Evolutionary conservation across 805 yeast species (phyloP).

Genomic region (Suhomyces tanzawaensis): DNA sequence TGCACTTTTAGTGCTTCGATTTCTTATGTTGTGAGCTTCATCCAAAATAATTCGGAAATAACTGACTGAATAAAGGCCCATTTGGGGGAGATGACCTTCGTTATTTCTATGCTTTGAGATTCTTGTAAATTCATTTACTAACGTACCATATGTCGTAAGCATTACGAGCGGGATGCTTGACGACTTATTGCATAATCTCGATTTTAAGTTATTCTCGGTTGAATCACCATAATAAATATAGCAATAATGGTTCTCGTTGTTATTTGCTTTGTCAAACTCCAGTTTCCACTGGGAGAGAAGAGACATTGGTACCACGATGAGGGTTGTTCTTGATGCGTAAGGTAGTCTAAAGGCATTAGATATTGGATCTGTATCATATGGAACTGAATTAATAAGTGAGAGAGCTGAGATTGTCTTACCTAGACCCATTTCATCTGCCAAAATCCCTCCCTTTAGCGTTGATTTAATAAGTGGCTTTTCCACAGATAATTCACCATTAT

Average conservation of each 20-base stretch:
- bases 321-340: conserved; percentile 70
- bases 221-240: conserved; percentile 76
- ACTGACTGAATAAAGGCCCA: conserved; percentile 67
- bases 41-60: conserved; percentile 79
- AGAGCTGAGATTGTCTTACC: conserved; percentile 89
- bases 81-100: conserved; percentile 26
- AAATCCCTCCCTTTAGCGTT: conserved; percentile 73
- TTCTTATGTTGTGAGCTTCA: conserved; percentile 88
- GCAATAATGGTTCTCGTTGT: conserved; percentile 42
- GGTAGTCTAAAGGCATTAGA: conserved; percentile 16
- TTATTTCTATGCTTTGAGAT: conserved; percentile 29
- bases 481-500: conserved; percentile 73
- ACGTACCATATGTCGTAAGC: conserved; percentile 84
- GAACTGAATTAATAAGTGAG: conserved; percentile 66
- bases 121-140: conserved; percentile 70
- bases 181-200: conserved; percentile 37
- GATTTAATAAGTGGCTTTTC: conserved; percentile 64
- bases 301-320: conserved; percentile 88
- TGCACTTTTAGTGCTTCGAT: conserved; percentile 74
- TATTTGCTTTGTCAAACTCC: conserved; percentile 64
- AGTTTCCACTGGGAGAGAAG: conserved; percentile 87
- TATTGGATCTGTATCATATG: conserved; percentile 41
- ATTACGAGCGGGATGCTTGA: conserved; percentile 62
- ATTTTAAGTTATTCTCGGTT: conserved; percentile 47
- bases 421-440: conserved; percentile 96